A percentile compares a stretch with the other conserved stretches of the same genome.
phyloP scores from a whole-genome alignment of 352 stramenopile species.

The Phytophthora agathidicida region DNA sequence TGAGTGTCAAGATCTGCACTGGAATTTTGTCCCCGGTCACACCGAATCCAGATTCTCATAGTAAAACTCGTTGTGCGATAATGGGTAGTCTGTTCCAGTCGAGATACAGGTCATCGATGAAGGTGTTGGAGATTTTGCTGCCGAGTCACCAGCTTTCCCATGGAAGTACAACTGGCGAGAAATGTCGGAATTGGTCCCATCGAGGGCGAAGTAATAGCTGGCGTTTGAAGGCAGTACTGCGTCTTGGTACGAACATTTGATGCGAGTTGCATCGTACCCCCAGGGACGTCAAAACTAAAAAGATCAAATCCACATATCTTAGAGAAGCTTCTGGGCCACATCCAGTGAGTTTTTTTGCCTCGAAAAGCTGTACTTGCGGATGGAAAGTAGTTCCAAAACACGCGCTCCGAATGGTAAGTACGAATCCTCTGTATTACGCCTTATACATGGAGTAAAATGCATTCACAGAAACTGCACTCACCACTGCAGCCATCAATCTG shows the following conservation, averaged over 20 bases:
- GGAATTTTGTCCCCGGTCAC: background rate
- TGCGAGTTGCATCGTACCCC: no score
- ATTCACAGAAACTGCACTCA: no score
- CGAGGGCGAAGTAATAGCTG: background rate
- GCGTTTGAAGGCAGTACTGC: background rate
- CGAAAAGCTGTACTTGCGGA: no score
- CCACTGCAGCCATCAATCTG: conserved; percentile 23
- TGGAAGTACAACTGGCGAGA: background rate
- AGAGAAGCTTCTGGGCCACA: no score
- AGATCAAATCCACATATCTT: no score
- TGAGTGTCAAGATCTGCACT: conserved; percentile 29
- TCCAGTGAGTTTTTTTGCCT: no score
- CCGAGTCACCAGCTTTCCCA: background rate
- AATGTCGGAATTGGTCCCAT: conserved; percentile 2
- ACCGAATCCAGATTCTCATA: conserved; percentile 32
- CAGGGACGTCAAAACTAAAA: no score
- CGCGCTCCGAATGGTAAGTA: no score
- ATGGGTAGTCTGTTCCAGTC: conserved; percentile 11
- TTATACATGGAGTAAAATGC: no score
- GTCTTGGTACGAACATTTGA: background rate
- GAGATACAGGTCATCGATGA: background rate
- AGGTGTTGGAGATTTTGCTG: no score
- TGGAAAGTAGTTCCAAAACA: no score
- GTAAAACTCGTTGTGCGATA: conserved; percentile 26
- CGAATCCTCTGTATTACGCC: no score